phyloP scores from a whole-genome alignment of 805 yeast genomes.

The Myxozyma neotropica region DNA sequence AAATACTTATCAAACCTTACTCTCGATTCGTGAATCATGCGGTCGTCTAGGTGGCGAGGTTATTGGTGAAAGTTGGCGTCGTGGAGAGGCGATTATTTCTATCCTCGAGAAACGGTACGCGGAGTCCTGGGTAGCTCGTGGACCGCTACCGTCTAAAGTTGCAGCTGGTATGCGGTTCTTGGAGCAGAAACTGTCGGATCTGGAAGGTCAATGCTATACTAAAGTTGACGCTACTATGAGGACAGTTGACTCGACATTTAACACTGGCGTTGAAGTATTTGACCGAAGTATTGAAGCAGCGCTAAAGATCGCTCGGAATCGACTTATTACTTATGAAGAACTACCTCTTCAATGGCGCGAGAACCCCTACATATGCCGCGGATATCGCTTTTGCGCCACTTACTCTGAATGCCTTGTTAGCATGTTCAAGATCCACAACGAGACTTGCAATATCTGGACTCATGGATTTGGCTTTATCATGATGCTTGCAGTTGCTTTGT shows the following conservation, averaged over 20 bases:
- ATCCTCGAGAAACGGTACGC: conserved; percentile 37
- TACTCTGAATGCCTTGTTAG: conserved; percentile 63
- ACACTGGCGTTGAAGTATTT: conserved; percentile 11
- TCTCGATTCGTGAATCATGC: conserved; percentile 38
- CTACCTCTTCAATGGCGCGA: conserved; percentile 93
- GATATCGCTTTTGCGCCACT: conserved; percentile 77
- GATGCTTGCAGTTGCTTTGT: conserved; percentile 57
- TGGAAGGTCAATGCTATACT: conserved; percentile 41
- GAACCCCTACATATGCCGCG: conserved; percentile 78
- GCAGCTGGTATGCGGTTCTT: conserved; percentile 40
- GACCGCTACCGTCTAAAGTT: conserved; percentile 35
- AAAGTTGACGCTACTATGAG: conserved; percentile 24
- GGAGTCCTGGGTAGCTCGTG: conserved; percentile 27
- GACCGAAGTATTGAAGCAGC: conserved; percentile 31
- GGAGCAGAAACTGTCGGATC: conserved; percentile 40
- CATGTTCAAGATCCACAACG: conserved; percentile 73
- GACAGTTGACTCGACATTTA: conserved; percentile 2
- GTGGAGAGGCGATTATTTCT: conserved; percentile 42
- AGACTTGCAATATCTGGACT: conserved; percentile 91
- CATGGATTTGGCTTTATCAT: conserved; percentile 72
- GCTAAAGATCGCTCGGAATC: conserved; percentile 38
- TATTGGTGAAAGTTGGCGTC: conserved; percentile 41
- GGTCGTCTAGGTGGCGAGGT: conserved; percentile 37
- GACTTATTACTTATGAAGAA: conserved; percentile 75
- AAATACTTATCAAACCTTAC: conserved; percentile 38